Conservation (phyloP, 768 basidiomycete genomes). For the Suillus luteus region DNA sequence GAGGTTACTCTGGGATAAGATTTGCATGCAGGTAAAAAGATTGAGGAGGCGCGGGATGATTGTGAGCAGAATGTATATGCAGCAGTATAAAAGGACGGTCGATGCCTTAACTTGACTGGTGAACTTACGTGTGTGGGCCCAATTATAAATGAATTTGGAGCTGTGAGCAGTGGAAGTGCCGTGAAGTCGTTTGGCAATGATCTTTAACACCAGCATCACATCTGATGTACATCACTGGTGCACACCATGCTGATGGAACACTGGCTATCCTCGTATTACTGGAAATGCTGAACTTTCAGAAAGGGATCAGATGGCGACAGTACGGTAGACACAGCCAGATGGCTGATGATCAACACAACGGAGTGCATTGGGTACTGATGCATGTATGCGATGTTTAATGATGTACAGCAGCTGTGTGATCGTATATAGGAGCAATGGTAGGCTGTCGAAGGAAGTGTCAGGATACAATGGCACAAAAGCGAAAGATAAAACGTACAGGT, state of each 20-base stretch:
- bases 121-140: neutral
- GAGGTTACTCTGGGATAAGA: neutral
- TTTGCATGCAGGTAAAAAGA: neutral
- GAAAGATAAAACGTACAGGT: constrained; percentile 54
- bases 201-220: neutral
- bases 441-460: constrained; percentile 44
- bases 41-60: neutral
- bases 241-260: neutral
- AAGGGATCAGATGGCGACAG: neutral
- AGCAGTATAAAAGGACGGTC: neutral
- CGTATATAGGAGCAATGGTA: constrained; percentile 61
- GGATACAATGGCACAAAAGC: neutral
- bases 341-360: neutral
- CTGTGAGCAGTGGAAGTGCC: too few species aligned
- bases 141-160: neutral
- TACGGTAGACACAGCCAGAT: neutral
- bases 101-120: neutral
- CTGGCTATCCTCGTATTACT: neutral
- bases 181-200: neutral
- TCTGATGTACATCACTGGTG: neutral
- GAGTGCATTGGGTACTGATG: constrained; percentile 6
- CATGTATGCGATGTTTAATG: constrained; percentile 22
- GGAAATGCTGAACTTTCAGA: neutral
- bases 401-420: constrained; percentile 48
- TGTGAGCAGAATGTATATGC: neutral